phyloP scores from a whole-genome alignment of 2,329 filamentous ascomycete species.

The Penicillium thymicola region DNA sequence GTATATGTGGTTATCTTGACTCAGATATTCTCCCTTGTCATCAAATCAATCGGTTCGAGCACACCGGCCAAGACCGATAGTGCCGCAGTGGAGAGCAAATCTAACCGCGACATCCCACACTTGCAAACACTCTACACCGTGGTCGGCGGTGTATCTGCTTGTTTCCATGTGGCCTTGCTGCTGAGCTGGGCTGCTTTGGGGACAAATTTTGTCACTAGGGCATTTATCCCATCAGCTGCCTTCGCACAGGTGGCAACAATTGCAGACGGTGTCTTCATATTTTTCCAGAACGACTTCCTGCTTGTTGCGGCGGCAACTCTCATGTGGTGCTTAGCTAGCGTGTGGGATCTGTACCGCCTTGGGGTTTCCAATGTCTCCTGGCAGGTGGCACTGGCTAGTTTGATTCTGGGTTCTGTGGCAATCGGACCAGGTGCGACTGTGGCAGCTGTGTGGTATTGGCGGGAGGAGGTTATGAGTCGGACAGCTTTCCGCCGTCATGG shows the following conservation, averaged over 20 bases:
- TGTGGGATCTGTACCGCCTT: slow-evolving; percentile 23
- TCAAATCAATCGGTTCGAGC: neutral
- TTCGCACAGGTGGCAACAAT: slow-evolving; percentile 8
- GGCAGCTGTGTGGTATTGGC: slow-evolving; percentile 24
- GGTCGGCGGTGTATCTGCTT: slow-evolving; percentile 8
- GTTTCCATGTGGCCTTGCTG: slow-evolving; percentile 3
- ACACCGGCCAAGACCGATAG: neutral
- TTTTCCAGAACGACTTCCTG: slow-evolving; percentile 27
- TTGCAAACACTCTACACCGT: slow-evolving; percentile 2
- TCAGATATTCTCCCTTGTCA: slow-evolving; percentile 9
- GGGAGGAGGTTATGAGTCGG: slow-evolving; percentile 15
- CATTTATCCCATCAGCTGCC: slow-evolving; percentile 15
- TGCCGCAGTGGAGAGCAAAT: neutral
- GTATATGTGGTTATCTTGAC: slow-evolving; percentile 19
- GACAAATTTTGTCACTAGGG: slow-evolving; percentile 7
- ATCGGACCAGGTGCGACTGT: slow-evolving; percentile 22
- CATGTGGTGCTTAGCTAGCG: slow-evolving; percentile 18
- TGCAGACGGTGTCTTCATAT: slow-evolving; percentile 20
- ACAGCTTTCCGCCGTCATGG: neutral
- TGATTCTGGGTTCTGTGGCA: slow-evolving; percentile 11
- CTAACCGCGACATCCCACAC: neutral
- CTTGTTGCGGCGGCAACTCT: slow-evolving; percentile 18
- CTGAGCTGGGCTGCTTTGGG: slow-evolving; percentile 1
- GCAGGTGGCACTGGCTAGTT: neutral
- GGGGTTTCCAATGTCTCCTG: slow-evolving; percentile 13